These are phyloP conservation scores for Yarrowia yakushimensis DNA, from an alignment of 805 yeast genomes.

Conservation along the genomic window DNA sequence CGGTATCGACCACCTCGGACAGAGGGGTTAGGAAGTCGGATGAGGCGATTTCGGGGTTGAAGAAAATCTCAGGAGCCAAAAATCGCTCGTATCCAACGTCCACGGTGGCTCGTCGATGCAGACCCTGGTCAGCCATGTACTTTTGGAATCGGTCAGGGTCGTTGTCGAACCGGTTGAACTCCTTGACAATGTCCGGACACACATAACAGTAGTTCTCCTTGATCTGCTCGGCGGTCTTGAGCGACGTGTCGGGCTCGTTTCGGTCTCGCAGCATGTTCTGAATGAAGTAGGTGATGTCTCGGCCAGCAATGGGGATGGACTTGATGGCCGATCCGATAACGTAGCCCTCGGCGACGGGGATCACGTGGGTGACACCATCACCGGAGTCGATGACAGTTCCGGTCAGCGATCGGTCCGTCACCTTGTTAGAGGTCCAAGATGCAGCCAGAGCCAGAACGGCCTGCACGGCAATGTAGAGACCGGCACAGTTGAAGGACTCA, in stretches of 20 bases:
- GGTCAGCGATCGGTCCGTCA: conserved; percentile 88
- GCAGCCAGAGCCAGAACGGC: conserved; percentile 98
- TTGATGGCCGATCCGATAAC: conserved; percentile 97
- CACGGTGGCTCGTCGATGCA: conserved; percentile 61
- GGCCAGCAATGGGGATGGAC: conserved; percentile 97
- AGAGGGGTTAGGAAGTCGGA: conserved; percentile 93
- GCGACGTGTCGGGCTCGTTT: conserved; percentile 89
- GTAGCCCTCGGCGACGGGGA: conserved; percentile 98
- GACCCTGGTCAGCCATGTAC: conserved; percentile 76
- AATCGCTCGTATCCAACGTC: conserved; percentile 98
- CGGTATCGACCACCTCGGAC: conserved; percentile 93
- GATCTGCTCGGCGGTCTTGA: conserved; percentile 94
- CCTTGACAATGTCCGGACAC: conserved; percentile 95
- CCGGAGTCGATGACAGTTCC: conserved; percentile 99
- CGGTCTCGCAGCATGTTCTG: conserved; percentile 93
- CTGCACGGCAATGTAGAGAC: conserved; percentile 96
- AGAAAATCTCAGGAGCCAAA: conserved; percentile 98
- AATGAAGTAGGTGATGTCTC: conserved; percentile 92
- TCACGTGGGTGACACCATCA: conserved; percentile 98
- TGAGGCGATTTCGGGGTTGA: conserved; percentile 95
- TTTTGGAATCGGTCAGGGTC: conserved; percentile 93
- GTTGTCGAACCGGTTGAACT: conserved; percentile 89
- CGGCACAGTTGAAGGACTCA: conserved; percentile 98
- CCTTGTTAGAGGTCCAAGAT: conserved; percentile 97
- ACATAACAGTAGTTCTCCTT: conserved; percentile 97